Percentiles rank a stretch among this genome's conserved stretches.
These are phyloP conservation scores for Podaxis mareebaensis DNA, from an alignment of 768 basidiomycete genomes.

Conservation along the genomic window DNA sequence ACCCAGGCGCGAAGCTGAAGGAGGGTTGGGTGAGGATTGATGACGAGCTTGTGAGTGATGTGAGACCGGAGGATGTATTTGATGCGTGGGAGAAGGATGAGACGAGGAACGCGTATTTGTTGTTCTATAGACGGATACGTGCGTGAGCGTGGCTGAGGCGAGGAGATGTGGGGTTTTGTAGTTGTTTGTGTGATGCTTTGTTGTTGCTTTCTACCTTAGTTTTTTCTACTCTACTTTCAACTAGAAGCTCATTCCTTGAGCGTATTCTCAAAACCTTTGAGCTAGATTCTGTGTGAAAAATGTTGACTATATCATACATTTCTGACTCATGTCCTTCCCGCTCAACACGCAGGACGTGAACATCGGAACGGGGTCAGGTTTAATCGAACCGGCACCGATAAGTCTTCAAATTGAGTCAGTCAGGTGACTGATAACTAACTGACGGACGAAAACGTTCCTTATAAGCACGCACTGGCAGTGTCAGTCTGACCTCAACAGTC, in stretches of 20 bases:
- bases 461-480: neutral
- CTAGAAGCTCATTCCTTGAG: neutral
- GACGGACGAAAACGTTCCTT: neutral
- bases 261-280: neutral
- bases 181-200: neutral
- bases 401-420: neutral
- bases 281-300: no score
- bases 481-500: neutral
- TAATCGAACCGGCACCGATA: neutral
- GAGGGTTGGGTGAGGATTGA: slow-evolving; percentile 93
- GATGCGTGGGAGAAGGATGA: slow-evolving; percentile 53
- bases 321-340: neutral
- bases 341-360: no score
- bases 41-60: slow-evolving; percentile 83
- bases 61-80: slow-evolving; percentile 75
- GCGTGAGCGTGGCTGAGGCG: neutral
- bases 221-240: neutral
- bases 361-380: neutral
- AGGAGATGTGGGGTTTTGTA: neutral
- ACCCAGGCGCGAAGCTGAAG: slow-evolving; percentile 43
- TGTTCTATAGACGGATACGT: slow-evolving; percentile 74
- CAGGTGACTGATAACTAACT: neutral
- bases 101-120: slow-evolving; percentile 75
- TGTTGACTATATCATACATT: neutral
- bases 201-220: neutral